Base-by-base conservation (phyloP, 441 rosid genomes). In the Cnidoscolus chayamansa region DNA sequence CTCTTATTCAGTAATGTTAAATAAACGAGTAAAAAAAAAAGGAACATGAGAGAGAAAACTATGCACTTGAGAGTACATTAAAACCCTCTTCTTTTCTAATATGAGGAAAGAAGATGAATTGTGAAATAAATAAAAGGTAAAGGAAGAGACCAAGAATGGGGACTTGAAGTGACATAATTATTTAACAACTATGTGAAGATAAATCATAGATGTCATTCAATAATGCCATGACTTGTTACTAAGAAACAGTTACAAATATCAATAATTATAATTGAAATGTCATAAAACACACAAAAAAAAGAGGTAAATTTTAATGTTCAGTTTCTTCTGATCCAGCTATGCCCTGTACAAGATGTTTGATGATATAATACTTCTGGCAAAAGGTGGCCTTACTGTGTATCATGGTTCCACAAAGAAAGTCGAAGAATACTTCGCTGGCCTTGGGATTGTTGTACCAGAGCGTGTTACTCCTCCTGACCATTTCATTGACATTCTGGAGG, bases 391-490 rank as follows among this genome's bases (percentile, higher is more conserved):
- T 60, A 84, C 91, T 10, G 98, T 88, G 59, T 95, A 93, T 86
- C 99, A 88, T 47, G 99, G 99, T 55, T 67, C 98, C 50, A 87
- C 83, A 7, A 84, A 87, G 80, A 87, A 85, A 78, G 93, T 87
- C 6, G 97, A 95, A 77, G 89, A 88, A 47, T 95, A 93, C 86
- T 95, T 95, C 72, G 66, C 91, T 1, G 80, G 88, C 50, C 78
- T 95, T 5, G 98, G 98, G 30, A 90, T 95, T 71, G 67, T 19
- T 53, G 92, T 93, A 50, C 99, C 98, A 15, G 97, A 89, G 25
- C 96, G 90, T 30, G 86, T 95, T 56, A 93, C 89, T 71, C 99
- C 99, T 81, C 98, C 99, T 43, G 98, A 95, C 74, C 87, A 95
- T 74, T 91, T 78, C 73, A 95, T 95, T 57, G 97, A 95, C 83